Base-by-base conservation (phyloP, 768 basidiomycete genomes). In the Termitomyces sp. region DNA sequence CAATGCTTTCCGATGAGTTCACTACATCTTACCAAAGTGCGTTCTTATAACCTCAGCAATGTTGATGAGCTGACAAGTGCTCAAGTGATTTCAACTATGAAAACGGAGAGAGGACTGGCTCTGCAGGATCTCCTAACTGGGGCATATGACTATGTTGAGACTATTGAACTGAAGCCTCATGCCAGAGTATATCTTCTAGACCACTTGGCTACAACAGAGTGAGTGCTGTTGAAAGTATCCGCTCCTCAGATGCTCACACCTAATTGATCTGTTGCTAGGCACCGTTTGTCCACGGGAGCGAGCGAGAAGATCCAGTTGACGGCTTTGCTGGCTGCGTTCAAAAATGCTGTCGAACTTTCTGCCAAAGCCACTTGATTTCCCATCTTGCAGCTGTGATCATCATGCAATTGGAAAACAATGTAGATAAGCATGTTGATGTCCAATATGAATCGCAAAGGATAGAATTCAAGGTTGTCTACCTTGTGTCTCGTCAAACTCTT, bases 1-100 rank as follows among this genome's bases (percentile, higher is more conserved):
- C 90, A 9, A 98, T 99, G 97, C 83, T 98, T 67, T 83, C 88
- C 4, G 95, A 98, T 63, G 95, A 97, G 65, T 98, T 98, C 63
- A 94, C 93, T 1, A 95, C 90, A 0, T 86, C 90, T 17, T 95
- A 95, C 68, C 83, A 86, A 65, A 84, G 92, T 92, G 61, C 40
- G 83, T 70, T 34, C 44, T 31, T 51, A 40, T 29, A 49, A 40
- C 40, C 3, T 55, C 23, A 7, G 7, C 10, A 31, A 16, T 47
- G 56, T 55, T 16, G 44, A 9, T 55, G 40, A 23, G 11, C 52
- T 57, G 37, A 58, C 50, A 21, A n/a, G 16, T 11, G 10, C 1
- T 29, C 29, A 62, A 98, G 96, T 91, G 82, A 92, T 98, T 46
- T 85, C 83, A 5, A 79, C 84, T 2, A 67, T 99, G 62, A 98